Evolutionary conservation across 2,329 filamentous ascomycete genomes (phyloP), one percentile per base, ranked within the genome.

Genomic region (Aureobasidium sp.): DNA sequence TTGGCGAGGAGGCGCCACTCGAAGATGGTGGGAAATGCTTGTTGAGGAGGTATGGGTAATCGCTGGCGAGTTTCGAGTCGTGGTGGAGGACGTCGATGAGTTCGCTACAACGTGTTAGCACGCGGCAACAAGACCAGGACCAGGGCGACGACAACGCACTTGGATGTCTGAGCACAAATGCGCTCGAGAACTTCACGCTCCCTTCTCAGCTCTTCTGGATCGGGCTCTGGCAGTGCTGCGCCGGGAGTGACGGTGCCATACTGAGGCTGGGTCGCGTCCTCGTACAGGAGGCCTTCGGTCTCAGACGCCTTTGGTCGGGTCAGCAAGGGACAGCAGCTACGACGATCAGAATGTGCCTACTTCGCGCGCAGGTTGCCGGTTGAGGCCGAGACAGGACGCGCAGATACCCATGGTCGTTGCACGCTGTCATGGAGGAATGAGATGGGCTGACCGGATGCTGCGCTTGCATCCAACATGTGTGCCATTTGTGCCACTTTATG

Each of bases 41-140:
- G 58, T 65, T 68, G 62, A 72, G 71, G 25, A 72, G 67, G 47
- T 68, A 66, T 19, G 66, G 63, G 56, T 70, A 72, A 56, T 72
- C 70, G 55, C 64, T 64, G 45, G 59, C 55, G 55, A 65, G 62
- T 54, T 70, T 70, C 39, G 68, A 64, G 59, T 70, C 65, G 45
- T 67, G 65, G 48, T 75, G 72, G 48, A 71, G 68, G 58, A 75
- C 72, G 61, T 75, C 71, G 60, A 76, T 76, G 64, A 76, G 66
- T 58, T 75, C 73, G 62, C 74, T 76, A 56, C 21, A 65, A 49
- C 16, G 16, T 17, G 22, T 38, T 17, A 42, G 25, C 21, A 27
- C 32, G 19, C 32, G 37, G 27, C 22, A n/a, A 3, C 25, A n/a
- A 47, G 48, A 34, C 21, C 34, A 11, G n/a, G 44, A 22, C 38